Percentiles rank a stretch among this genome's conserved stretches.
Evolutionary conservation across 1,284 basidiomycete species (phyloP).

Genomic region (Malassezia sp.): DNA sequence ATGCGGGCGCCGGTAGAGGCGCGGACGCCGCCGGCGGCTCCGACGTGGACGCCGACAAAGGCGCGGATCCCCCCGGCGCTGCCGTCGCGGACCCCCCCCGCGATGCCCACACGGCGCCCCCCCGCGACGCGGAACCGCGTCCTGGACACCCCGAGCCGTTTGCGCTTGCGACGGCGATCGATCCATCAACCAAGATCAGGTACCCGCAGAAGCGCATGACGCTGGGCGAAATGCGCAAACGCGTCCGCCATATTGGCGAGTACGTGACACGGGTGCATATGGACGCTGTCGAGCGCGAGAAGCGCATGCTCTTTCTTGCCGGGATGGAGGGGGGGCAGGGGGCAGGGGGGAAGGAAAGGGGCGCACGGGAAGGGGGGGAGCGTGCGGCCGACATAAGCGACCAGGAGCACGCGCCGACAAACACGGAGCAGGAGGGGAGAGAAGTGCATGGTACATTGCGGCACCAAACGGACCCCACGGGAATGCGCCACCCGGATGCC

Average conservation of each 20-base stretch:
- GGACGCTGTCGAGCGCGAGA: slow-evolving; percentile 46
- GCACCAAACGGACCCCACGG: too few relatives aligned
- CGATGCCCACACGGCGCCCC: slow-evolving; percentile 5
- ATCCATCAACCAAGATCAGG: slow-evolving; percentile 79
- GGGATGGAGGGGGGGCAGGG: slow-evolving; percentile 52
- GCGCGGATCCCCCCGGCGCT: neutral
- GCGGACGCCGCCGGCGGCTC: too few relatives aligned
- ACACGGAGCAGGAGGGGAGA: too few relatives aligned
- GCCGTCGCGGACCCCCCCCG: too few relatives aligned
- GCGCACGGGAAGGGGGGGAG: slow-evolving; percentile 58
- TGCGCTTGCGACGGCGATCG: slow-evolving; percentile 48
- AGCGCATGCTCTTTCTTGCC: slow-evolving; percentile 49
- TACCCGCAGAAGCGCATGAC: slow-evolving; percentile 91
- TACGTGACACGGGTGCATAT: slow-evolving; percentile 55
- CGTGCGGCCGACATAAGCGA: slow-evolving; percentile 53
- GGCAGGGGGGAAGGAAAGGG: too few relatives aligned
- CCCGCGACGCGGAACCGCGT: slow-evolving; percentile 4
- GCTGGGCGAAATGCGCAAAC: slow-evolving; percentile 90
- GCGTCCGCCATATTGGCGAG: slow-evolving; percentile 77
- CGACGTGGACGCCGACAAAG: neutral
- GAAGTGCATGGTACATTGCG: too few relatives aligned
- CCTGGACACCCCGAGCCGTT: slow-evolving; percentile 22
- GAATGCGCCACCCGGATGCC: too few relatives aligned
- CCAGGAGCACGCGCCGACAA: slow-evolving; percentile 7
- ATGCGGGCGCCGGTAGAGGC: too few relatives aligned